Evolutionary conservation across 140 eudicot genomes (phyloP), one percentile per base, ranked within the genome.

Genomic region (Erigeron philadelphicus): DNA sequence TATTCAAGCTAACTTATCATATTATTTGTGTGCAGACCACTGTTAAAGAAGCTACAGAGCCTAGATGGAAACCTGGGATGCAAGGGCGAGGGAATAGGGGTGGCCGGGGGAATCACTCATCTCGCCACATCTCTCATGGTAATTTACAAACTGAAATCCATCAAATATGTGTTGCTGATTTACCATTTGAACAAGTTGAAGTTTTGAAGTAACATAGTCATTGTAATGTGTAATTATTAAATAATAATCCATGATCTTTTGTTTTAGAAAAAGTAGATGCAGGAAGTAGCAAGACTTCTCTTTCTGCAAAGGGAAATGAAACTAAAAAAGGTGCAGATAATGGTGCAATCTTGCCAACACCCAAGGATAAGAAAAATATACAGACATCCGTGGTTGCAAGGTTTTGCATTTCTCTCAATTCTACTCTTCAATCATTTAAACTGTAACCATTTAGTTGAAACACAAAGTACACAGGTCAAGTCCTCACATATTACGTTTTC

Each of bases 41-140:
- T 61, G 79, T 18, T 68, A 89, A 86, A 81, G 97, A 90, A 72
- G 23, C 87, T 53, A 73, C 79, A 16, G 97, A 90, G 77, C 71
- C 80, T 19, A 81, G 83, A 66, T 80, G 97, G 97, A 90, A 84
- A 79, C 78, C 95, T 21, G 87, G 82, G 60, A 79, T 79, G 76
- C 96, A 89, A 82, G 87, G 88, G 41, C 73, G 95, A 69, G 87
- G 85, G 52, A 82, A 57, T 61, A 74, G 89, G 75, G 95, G 77
- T 49, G 90, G 95, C 18, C 83, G 87, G 52, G 93, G 94, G 70
- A 77, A 72, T 78, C 77, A 81, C 75, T 11, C 82, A 71, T 66
- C 96, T 64, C 88, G 90, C 46, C 74, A 81, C 59, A 62, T 8
- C 6, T 78, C 82, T 75, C 82, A 79, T 61, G 97, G 97, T 90